These are phyloP conservation scores for Obba rivulosa DNA, from an alignment of 768 basidiomycete genomes.

Conservation along the genomic window DNA sequence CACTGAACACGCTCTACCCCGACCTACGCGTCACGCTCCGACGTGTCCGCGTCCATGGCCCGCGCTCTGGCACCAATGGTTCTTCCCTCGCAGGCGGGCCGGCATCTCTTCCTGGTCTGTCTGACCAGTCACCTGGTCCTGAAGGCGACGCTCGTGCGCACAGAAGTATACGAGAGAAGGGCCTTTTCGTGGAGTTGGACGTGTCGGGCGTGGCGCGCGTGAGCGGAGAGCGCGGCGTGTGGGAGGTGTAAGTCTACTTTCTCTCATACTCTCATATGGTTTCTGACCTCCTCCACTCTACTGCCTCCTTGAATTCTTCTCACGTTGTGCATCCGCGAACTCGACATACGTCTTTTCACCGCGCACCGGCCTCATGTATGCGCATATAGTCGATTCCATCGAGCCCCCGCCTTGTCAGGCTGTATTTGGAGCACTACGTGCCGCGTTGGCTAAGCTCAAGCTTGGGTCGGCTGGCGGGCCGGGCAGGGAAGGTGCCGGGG, in stretches of 20 bases:
- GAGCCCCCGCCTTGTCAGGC: constrained; percentile 70
- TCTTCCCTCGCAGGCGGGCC: background rate
- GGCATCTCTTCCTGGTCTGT: background rate
- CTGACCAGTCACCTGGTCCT: too few species aligned
- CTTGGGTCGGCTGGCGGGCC: constrained; percentile 9
- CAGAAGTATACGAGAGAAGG: constrained; percentile 48
- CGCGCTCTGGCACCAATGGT: constrained; percentile 7
- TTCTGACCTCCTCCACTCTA: too few species aligned
- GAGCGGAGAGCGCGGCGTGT: constrained; percentile 54
- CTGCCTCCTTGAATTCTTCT: background rate
- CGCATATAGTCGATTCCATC: constrained; percentile 71
- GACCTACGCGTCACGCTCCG: constrained; percentile 54
- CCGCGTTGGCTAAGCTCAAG: constrained; percentile 13
- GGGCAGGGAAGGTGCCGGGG: background rate
- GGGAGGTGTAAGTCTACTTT: constrained; percentile 65
- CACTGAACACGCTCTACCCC: constrained; percentile 70
- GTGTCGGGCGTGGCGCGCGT: constrained; percentile 60
- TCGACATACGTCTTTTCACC: constrained; percentile 76
- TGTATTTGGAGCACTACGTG: constrained; percentile 54
- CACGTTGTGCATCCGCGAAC: constrained; percentile 25
- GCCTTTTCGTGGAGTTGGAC: constrained; percentile 45
- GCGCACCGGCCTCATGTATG: constrained; percentile 51
- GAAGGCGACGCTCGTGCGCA: background rate
- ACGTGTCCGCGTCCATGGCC: constrained; percentile 35
- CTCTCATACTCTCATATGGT: too few species aligned